phyloP scores from a whole-genome alignment of 805 yeast species.

The Teunomyces panamensis region DNA sequence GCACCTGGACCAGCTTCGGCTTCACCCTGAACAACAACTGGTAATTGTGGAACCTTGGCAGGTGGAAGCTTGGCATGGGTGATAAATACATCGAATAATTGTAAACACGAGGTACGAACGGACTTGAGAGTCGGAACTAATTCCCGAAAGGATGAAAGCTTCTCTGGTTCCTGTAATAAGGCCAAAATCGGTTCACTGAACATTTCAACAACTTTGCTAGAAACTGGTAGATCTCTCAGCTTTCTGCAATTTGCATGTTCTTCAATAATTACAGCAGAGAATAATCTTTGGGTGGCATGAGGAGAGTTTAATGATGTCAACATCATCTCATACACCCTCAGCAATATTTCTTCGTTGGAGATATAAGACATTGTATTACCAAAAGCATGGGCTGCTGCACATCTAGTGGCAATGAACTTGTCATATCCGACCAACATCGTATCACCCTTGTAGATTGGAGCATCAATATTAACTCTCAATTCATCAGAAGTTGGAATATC shows the following conservation, averaged over 20 bases:
- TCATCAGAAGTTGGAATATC: conserved; percentile 49
- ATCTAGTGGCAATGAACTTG: conserved; percentile 68
- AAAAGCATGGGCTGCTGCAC: conserved; percentile 70
- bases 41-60: conserved; percentile 72
- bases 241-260: conserved; percentile 51
- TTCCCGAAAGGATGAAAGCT: conserved; percentile 67
- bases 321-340: conserved; percentile 36
- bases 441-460: conserved; percentile 90
- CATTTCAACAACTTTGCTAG: conserved; percentile 16
- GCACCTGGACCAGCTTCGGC: conserved; percentile 93
- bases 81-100: conserved; percentile 72
- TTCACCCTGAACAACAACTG: conserved; percentile 92
- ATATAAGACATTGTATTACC: conserved; percentile 63
- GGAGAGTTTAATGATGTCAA: conserved; percentile 50
- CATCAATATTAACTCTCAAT: conserved; percentile 79
- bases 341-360: conserved; percentile 35
- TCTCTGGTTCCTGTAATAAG: conserved; percentile 40
- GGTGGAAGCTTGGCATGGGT: conserved; percentile 73
- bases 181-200: conserved; percentile 29
- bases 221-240: conserved; percentile 11
- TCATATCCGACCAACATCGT: conserved; percentile 79
- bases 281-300: conserved; percentile 78
- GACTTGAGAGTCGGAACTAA: conserved; percentile 82
- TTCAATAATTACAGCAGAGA: conserved; percentile 65
- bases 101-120: conserved; percentile 83